Conservation (phyloP, 345 rosid species). For the Capsella bursapastoris region DNA sequence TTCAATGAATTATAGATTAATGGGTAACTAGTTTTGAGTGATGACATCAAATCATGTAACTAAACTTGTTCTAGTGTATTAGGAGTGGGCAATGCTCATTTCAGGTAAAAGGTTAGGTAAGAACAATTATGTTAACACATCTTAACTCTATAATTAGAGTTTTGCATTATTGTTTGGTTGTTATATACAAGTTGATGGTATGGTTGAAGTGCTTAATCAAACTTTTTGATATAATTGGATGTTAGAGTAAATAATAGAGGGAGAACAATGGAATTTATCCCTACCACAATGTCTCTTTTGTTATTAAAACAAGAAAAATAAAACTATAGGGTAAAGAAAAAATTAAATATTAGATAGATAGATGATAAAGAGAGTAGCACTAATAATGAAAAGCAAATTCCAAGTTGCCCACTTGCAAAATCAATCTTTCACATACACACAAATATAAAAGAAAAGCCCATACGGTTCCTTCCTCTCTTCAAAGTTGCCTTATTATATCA, state of each 20-base stretch:
- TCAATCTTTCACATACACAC: slow-evolving; percentile 17
- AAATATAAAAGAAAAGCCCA: slow-evolving; percentile 34
- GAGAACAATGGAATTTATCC: slow-evolving; percentile 27
- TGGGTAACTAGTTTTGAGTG: too few relatives aligned
- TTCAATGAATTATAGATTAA: too few relatives aligned
- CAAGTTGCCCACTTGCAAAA: slow-evolving; percentile 47
- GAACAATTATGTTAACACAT: not conserved
- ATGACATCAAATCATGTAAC: not conserved
- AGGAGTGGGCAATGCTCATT: too few relatives aligned
- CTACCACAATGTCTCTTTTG: slow-evolving; percentile 1
- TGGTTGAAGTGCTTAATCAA: not conserved
- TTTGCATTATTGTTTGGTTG: not conserved
- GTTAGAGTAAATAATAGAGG: slow-evolving; percentile 17
- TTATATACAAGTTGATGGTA: not conserved
- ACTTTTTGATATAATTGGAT: slow-evolving; percentile 1
- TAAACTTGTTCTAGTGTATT: not conserved
- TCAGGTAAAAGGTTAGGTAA: not conserved
- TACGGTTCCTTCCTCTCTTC: slow-evolving; percentile 25
- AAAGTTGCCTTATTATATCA: slow-evolving; percentile 15
- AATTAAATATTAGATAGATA: slow-evolving; percentile 6
- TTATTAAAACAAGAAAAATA: not conserved
- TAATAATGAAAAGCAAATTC: slow-evolving; percentile 42
- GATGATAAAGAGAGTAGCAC: slow-evolving; percentile 36
- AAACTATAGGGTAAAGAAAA: slow-evolving; percentile 20
- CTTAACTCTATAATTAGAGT: not conserved